phyloP scores from a whole-genome alignment of 805 yeast genomes.

The Metschnikowia anglica region DNA sequence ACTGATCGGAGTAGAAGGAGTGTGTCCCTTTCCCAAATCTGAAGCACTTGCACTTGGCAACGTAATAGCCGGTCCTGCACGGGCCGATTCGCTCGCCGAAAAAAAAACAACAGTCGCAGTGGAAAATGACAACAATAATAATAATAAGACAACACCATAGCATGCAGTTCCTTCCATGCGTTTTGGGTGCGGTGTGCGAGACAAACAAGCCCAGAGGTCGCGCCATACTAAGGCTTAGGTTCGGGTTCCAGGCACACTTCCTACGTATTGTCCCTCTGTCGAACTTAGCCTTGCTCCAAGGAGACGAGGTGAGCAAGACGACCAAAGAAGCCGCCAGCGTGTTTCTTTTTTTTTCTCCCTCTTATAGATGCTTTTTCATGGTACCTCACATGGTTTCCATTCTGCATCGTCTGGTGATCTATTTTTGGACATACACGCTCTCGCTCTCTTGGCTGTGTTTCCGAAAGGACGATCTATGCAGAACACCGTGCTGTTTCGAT shows the following conservation, averaged over 20 bases:
- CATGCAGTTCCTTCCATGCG: constrained; percentile 5
- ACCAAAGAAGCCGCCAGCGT: too few relatives aligned
- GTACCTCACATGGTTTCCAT: too few relatives aligned
- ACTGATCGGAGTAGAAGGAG: too few relatives aligned
- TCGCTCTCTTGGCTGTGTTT: background rate
- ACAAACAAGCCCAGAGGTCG: background rate
- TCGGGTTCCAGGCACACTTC: too few relatives aligned
- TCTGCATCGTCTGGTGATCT: background rate
- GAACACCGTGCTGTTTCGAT: background rate
- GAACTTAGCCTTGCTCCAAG: too few relatives aligned
- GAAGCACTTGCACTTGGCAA: background rate
- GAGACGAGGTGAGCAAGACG: too few relatives aligned
- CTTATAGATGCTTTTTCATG: too few relatives aligned
- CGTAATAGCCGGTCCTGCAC: background rate
- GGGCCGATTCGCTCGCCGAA: background rate
- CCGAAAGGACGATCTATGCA: background rate
- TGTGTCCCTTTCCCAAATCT: constrained; percentile 6
- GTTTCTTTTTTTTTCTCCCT: too few relatives aligned
- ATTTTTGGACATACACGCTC: constrained; percentile 5
- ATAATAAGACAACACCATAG: background rate
- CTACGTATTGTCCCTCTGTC: too few relatives aligned
- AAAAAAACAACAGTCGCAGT: constrained; percentile 10
- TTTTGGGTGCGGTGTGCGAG: constrained; percentile 1
- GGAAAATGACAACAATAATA: constrained; percentile 4
- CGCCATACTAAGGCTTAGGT: too few relatives aligned